Evolutionary conservation across 208 protist species (phyloP), one percentile per base, ranked within the genome.

Genomic region (Wallacemonas rigidus): DNA sequence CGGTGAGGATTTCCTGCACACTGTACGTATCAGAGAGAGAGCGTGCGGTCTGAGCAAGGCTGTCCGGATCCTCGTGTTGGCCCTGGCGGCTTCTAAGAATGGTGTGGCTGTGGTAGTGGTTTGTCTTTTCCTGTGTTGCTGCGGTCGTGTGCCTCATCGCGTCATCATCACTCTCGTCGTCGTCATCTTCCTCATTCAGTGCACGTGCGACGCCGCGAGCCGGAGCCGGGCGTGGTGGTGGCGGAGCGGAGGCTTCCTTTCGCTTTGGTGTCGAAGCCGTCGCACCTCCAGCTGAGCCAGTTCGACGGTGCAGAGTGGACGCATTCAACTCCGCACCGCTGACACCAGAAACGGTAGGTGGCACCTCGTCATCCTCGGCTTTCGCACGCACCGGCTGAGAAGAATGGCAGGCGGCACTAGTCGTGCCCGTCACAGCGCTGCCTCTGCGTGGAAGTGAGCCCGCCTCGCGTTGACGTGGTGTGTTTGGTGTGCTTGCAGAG

Each of bases 1-100:
- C 92, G 14, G 85, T 68, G 60, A 91, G 70, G 45, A 97, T 95
- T 45, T 94, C 89, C 43, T 83, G 83, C n/a, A 96, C 85, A 3
- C 89, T 88, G 70, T 93, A 89, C 40, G 77, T 53, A 48, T 87
- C 77, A n/a, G 56, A 8, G 26, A 62, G 39, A 9, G 60, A 65
- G 40, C 26, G 12, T 7, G 40, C 26, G 7, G 40, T 65, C 40
- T 65, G 60, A 6, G 40, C 36, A 5, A 50, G 60, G 41, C 60
- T n/a, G 26, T 6, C 17, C 26, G 36, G 6, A 60, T 6, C 17
- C 7, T 60, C 7, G 9, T 26, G 55, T 60, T 6, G 55, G n/a
- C 36, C 12, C 7, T 1, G 55, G 9, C 17, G 55, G 26, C 9
- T 8, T 7, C 53, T 40, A 14, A 12, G 45, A 50, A 0, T 12